Base-by-base conservation (phyloP, 148 eudicot genomes). In the Rhododendron vialii region DNA sequence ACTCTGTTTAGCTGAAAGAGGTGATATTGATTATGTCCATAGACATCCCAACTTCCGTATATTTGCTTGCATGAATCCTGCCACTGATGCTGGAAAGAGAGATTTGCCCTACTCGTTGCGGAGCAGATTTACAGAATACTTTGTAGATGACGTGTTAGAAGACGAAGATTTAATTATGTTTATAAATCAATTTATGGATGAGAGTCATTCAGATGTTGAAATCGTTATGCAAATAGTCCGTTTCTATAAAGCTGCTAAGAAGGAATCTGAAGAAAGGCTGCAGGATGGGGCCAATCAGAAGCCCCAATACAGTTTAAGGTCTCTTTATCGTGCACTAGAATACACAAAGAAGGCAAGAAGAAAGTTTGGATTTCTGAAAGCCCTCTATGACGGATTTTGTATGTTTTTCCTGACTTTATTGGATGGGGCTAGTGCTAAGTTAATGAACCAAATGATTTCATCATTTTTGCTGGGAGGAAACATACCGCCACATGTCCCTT, bases 51-150 rank as follows among this genome's bases (percentile, higher is more conserved):
- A 92, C 80, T 97, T 97, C 74, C 98, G 98, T 36, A 85, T 97
- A 87, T 97, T 97, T 92, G 99, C 98, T 67, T 97, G 99, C 88
- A 97, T 97, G 99, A 97, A 97, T 92, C 99, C 99, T 78, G 99
- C 99, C 82, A 97, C 96, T 86, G 98, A 97, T 93, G 98, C 99
- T 83, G 98, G 99, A 55, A 97, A 97, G 91, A 93, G 99, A 84
- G 98, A 97, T 88, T 90, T 97, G 88, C 96, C 98, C 36, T 91
- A 89, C 83, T 89, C 95, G 12, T 85, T 97, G 84, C 89, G 98
- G 87, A 90, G 95, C 86, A 93, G 96, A 88, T 97, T 97, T 90
- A 92, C 99, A 4, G 99, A 97, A 76, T 94, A 91, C 87, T 97
- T 92, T 84, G 98, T 97, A 78, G 98, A 97, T 93, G 99, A 95